Evolutionary conservation across 352 stramenopile species (phyloP).

Genomic region (Pythium apleroticum): DNA sequence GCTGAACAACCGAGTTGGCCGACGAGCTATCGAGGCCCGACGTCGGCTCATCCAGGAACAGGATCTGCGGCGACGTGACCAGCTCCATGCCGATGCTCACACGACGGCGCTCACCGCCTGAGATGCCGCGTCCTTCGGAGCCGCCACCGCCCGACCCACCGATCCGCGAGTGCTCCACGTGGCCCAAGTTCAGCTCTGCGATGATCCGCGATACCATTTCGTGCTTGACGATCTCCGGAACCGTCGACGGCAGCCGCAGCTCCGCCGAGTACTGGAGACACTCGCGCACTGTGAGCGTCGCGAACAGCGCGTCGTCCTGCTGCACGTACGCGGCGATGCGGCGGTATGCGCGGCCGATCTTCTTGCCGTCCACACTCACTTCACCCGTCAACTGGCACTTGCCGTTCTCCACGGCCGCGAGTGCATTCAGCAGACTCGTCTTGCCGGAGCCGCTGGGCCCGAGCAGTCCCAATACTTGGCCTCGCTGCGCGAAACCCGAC

Average conservation of each 20-base stretch:
- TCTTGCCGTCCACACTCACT: conserved; percentile 60
- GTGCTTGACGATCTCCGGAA: conserved; percentile 56
- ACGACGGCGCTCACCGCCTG: conserved; percentile 91
- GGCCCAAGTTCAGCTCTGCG: conserved; percentile 65
- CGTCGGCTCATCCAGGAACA: conserved; percentile 92
- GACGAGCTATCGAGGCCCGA: conserved; percentile 91
- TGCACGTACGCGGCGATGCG: conserved; percentile 85
- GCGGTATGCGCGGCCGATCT: conserved; percentile 59
- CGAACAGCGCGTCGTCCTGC: conserved; percentile 83
- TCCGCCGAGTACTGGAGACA: conserved; percentile 84
- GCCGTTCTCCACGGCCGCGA: conserved; percentile 74
- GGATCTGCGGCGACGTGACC: conserved; percentile 84
- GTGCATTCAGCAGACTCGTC: conserved; percentile 78
- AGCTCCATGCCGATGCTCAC: conserved; percentile 94
- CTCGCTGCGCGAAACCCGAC: conserved; percentile 48
- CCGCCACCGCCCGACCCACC: conserved; percentile 29
- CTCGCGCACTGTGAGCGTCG: conserved; percentile 83
- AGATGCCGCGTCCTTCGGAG: conserved; percentile 80
- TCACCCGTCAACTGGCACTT: conserved; percentile 48
- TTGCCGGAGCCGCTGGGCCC: conserved; percentile 82
- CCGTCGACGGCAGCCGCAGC: conserved; percentile 52
- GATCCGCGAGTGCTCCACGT: conserved; percentile 65
- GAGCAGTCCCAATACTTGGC: conserved; percentile 67
- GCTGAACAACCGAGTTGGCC: conserved; percentile 88
- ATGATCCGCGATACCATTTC: conserved; percentile 74